Evolutionary conservation across 73 alveolate species (phyloP), one percentile per base, ranked within the genome.

Genomic region (Paramecium tetraurelia): DNA sequence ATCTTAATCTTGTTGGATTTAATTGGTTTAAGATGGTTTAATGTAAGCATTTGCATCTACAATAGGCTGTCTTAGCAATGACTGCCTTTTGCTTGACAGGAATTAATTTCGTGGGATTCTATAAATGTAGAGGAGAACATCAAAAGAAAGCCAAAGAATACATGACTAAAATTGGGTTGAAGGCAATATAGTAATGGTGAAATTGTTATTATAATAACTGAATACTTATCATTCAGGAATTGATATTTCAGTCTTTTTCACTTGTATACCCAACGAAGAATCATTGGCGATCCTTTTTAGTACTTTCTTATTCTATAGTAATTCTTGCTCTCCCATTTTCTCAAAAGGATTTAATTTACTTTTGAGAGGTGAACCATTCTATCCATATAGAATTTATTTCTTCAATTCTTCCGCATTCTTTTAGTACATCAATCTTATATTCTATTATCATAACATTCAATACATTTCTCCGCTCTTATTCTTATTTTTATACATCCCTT

Each of bases 121-220:
- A 94, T 76, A 93, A 95, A 41, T 96, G 97, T 92, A 89, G 95
- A 85, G 70, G 93, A 35, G 97, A 89, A n/a, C 97, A 95, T 40
- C 33, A 93, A 86, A 85, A 59, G 83, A 95, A 95, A 76, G 58
- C 95, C 3, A 87, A 89, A 63, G 92, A 53, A 11, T 96, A 72
- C 85, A 58, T 95, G 76, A 46, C 75, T 20, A 76, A 21, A 31
- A 58, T 70, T 27, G 50, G 94, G 43, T 36, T 70, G 38, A 92
- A 86, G 36, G 86, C 86, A n/a, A 31, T 76, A 36, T 48, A 41
- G 38, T 18, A 63, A 63, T 63, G 44, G 21, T 63, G 84, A 63
- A 22, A n/a, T 16, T 59, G 8, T 24, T 59, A 63, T 63, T 4
- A 53, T 48, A 48, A 12, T 14, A 53, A 18, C 22, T 18, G 31